Percentiles rank a stretch among this genome's conserved stretches.
Evolutionary conservation across 371 early-diverging fungal species (phyloP).

Genomic region (Mucor piriformis): DNA sequence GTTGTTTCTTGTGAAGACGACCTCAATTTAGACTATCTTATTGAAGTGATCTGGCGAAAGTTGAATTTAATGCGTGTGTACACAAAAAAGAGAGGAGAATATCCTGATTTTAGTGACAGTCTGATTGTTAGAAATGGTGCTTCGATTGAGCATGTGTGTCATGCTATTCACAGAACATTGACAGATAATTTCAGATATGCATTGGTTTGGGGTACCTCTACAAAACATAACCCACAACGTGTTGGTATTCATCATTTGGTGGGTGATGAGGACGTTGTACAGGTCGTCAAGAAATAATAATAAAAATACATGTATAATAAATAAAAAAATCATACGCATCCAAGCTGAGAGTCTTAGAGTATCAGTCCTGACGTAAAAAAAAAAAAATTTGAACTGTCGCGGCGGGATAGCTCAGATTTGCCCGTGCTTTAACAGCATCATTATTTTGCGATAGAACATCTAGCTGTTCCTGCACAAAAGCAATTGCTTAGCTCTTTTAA

Average conservation of each 20-base stretch:
- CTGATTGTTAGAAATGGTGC: constrained; percentile 89
- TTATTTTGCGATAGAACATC: too few species aligned
- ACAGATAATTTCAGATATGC: constrained; percentile 93
- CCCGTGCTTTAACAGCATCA: too few species aligned
- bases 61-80: constrained; percentile 92
- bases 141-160: constrained; percentile 96
- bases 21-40: constrained; percentile 93
- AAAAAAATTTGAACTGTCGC: too few species aligned
- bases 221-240: constrained; percentile 96
- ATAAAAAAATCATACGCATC: too few species aligned
- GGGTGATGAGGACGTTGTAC: constrained; percentile 98
- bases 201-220: constrained; percentile 92
- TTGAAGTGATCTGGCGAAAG: constrained; percentile 91
- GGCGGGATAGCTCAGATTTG: too few species aligned
- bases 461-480: too few species aligned
- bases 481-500: too few species aligned
- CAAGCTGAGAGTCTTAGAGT: too few species aligned
- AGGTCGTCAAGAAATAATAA: constrained; percentile 76
- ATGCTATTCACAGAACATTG: constrained; percentile 93
- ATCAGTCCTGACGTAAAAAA: too few species aligned
- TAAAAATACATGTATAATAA: too few species aligned
- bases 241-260: constrained; percentile 95
- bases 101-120: constrained; percentile 96
- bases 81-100: constrained; percentile 97
- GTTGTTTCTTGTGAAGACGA: constrained; percentile 92